Base-by-base conservation (phyloP, 768 basidiomycete genomes). In the Cystobasidium tubakii region DNA sequence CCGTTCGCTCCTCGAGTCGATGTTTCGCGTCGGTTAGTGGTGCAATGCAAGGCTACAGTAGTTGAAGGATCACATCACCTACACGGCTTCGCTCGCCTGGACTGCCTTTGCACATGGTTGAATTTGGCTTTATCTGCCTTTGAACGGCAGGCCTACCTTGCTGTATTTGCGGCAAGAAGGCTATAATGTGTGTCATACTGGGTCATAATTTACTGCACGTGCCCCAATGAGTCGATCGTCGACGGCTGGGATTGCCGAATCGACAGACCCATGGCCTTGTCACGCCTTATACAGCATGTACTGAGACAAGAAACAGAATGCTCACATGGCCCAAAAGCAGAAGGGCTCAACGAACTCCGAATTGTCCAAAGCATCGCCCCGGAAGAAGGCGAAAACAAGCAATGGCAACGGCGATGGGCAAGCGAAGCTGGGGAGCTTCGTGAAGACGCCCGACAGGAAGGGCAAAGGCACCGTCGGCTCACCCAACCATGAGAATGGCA, bases 401-500 rank as follows among this genome's bases (percentile, higher is more conserved):
- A 60, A 65, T 12, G 36, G 13, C 7, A 60, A 36, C 7, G 36
- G 7, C 50, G 46, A 54, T 29, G 50, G 66, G 10, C 66, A 67
- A 39, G 50, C 17, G 33, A 36, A 43, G 23, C 29, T 67, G 10
- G 66, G 44, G 4, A 25, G 44, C 66, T 67, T 67, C 46, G 7
- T 67, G 36, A 53, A 43, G 29, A 46, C 66, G 39, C 44, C 57
- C 4, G 57, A 36, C 66, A 69, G 31, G 27, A 69, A 54, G 44
- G 54, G 50, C 69, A 34, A 60, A 55, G 34, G 50, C 25, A 57
- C 29, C 31, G 4, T 50, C n/a, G 12, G 10, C 7, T 17, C 10
- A 50, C 12, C 46, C 46, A n/a, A 25, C 10, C 34, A n/a, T n/a
- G n/a, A n/a, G n/a, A 67, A 67, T 19, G 25, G 44, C 21, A 53